Base-by-base conservation (phyloP, 164 flowering plant species). In the Houttuynia cordata region DNA sequence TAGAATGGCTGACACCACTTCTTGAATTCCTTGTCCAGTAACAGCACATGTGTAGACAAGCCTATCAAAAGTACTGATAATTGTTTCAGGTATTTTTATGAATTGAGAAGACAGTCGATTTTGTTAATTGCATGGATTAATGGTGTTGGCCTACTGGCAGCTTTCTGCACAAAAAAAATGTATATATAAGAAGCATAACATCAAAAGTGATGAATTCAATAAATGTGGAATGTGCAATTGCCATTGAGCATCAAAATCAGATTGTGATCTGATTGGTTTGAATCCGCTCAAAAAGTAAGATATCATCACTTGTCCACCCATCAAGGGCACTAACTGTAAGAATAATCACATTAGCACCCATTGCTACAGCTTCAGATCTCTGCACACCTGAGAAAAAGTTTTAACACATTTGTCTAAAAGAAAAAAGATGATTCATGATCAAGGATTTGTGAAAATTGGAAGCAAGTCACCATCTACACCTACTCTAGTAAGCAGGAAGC, bases 251-350 rank as follows among this genome's bases (percentile, higher is more conserved):
- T 30, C 37, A 49, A 49, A 49, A 14, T 49, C 51, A 49, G n/a
- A 49, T 14, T 22, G 12, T 8, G 9, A 86, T 94, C 96, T 84
- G 80, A 56, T 71, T 81, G 54, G 67, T 69, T 73, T 72, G 79
- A 65, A 92, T 84, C 60, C 86, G 76, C 50, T 78, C 68, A n/a
- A 89, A 79, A 70, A 89, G 88, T 63, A 71, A 65, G 47, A 72
- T 51, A 73, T 93, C 98, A 71, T 83, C 90, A 15, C 66, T n/a
- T 50, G 97, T 89, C 97, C 98, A 93, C 41, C 98, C 97, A 62
- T 93, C 98, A 30, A 70, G 56, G 23, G 96, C 98, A 81, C 91
- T 93, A 50, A 93, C 67, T 52, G 86, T 73, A 93, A 93, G 82
- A 61, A 93, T 74, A 64, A 86, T 75, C 40, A 89, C 78, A 78